Base-by-base conservation (phyloP, 345 rosid species). In the Citropsis articulata region DNA sequence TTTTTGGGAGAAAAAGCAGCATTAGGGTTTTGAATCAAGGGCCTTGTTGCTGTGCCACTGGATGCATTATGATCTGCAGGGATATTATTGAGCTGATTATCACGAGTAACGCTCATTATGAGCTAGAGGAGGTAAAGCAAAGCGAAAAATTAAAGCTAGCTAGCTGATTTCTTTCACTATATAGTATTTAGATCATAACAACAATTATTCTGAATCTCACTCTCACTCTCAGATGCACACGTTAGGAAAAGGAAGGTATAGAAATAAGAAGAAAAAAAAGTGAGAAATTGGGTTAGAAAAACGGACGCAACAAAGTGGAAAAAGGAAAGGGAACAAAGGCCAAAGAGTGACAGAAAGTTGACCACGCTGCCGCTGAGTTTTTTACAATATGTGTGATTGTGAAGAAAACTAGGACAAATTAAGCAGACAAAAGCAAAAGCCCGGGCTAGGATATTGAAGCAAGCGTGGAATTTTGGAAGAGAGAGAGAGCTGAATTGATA, bases 31-130 rank as follows among this genome's bases (percentile, higher is more conserved):
- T 65, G 40, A 62, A 14, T 79, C 24, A 78, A 25, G 13, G 63
- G 13, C 21, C 24, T 36, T n/a, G 6, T 40, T 18, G 31, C 25
- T 40, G 66, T 56, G 56, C 6, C 21, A 64, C 69, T 42, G 66
- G 12, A 38, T 30, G 71, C 50, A 28, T 38, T 45, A 45, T 45
- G 50, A 45, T 45, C 69, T 12, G 33, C 10, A 48, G 35, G 14
- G 12, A 8, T 53, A 24, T 5, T 28, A 21, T 42, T 25, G 25
- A 28, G 48, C n/a, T 69, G 69, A 18, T 65, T 75, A 25, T 18
- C 19, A 24, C 28, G 27, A 76, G 72, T 6, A 66, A 71, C 42
- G 21, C 73, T 71, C 79, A 76, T 76, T 75, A 9, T 63, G 61
- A 19, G n/a, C 60, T 45, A 13, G 18, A 19, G 55, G 65, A 55